Conservation (phyloP, 805 yeast genomes). For the Metschnikowia aberdeeniae region DNA sequence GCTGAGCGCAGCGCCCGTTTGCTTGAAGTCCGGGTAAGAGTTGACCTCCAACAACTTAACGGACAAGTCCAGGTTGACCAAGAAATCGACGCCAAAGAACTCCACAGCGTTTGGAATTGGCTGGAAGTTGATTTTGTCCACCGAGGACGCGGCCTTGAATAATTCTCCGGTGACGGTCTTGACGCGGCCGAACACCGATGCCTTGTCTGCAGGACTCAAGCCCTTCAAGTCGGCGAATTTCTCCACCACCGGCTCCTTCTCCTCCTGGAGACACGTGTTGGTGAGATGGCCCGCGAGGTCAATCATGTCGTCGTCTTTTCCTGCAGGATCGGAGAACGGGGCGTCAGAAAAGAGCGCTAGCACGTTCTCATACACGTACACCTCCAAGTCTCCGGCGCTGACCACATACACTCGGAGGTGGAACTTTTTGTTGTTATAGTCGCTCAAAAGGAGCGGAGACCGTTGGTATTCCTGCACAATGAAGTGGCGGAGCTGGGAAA, state of each 20-base stretch:
- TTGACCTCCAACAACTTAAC: conserved; percentile 79
- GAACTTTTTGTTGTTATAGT: conserved; percentile 68
- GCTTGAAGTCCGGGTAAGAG: conserved; percentile 95
- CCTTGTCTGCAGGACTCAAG: conserved; percentile 26
- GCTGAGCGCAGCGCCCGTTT: conserved; percentile 79
- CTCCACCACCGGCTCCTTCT: conserved; percentile 49
- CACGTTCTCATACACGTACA: conserved; percentile 76
- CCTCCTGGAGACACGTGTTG: conserved; percentile 84
- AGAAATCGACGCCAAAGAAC: conserved; percentile 83
- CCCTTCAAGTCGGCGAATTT: conserved; percentile 58
- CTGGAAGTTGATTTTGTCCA: conserved; percentile 79
- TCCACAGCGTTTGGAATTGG: conserved; percentile 82
- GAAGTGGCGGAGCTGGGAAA: conserved; percentile 87
- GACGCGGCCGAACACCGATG: conserved; percentile 48
- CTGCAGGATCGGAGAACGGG: conserved; percentile 32
- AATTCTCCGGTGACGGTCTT: conserved; percentile 61
- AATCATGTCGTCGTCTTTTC: conserved; percentile 30
- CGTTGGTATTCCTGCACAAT: conserved; percentile 78
- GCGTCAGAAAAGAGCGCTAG: conserved; percentile 74
- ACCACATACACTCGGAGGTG: conserved; percentile 85
- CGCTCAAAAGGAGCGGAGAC: conserved; percentile 61
- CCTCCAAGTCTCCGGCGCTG: conserved; percentile 68
- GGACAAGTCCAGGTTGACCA: conserved; percentile 53
- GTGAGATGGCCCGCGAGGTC: conserved; percentile 78
- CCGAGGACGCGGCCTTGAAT: conserved; percentile 75